Evolutionary conservation across 2,329 filamentous ascomycete species (phyloP).

Genomic region (Nothophaeocryptopus gaeumannii): DNA sequence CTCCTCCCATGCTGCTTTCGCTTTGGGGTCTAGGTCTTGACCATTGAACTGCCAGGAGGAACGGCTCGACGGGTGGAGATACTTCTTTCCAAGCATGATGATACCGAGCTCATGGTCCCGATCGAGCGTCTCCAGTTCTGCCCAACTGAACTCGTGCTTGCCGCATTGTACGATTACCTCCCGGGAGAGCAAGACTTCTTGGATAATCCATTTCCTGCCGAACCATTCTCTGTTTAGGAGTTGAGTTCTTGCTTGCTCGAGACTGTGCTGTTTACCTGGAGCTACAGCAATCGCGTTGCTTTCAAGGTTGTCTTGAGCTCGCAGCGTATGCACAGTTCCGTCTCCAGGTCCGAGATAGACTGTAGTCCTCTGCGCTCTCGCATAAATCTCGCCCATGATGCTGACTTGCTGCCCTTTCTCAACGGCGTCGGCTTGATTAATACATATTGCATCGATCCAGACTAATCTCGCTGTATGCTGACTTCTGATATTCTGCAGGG

Average conservation of each 20-base stretch:
- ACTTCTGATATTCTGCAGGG: background rate
- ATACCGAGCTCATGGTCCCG: too few relatives aligned
- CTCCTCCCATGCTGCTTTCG: too few relatives aligned
- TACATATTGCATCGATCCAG: constrained; percentile 4
- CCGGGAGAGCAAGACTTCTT: background rate
- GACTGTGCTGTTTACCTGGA: background rate
- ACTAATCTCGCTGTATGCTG: background rate
- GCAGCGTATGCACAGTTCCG: background rate
- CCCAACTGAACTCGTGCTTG: too few relatives aligned
- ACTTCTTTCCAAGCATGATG: too few relatives aligned
- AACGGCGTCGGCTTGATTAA: background rate
- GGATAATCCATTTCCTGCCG: constrained; percentile 3
- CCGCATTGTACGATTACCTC: too few relatives aligned
- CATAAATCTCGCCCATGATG: constrained; percentile 6
- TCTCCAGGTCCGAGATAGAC: constrained; percentile 1
- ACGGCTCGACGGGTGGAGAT: too few relatives aligned
- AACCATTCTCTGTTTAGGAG: background rate
- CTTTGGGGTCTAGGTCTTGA: too few relatives aligned
- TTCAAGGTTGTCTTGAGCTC: background rate
- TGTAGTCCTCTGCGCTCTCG: background rate
- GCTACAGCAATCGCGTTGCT: background rate
- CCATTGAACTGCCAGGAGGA: too few relatives aligned
- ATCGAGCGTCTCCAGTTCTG: too few relatives aligned
- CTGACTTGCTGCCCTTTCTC: constrained; percentile 5
- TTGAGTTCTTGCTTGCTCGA: background rate